Evolutionary conservation across 2,329 filamentous ascomycete genomes (phyloP).

Genomic region (Grosmannia serpens): DNA sequence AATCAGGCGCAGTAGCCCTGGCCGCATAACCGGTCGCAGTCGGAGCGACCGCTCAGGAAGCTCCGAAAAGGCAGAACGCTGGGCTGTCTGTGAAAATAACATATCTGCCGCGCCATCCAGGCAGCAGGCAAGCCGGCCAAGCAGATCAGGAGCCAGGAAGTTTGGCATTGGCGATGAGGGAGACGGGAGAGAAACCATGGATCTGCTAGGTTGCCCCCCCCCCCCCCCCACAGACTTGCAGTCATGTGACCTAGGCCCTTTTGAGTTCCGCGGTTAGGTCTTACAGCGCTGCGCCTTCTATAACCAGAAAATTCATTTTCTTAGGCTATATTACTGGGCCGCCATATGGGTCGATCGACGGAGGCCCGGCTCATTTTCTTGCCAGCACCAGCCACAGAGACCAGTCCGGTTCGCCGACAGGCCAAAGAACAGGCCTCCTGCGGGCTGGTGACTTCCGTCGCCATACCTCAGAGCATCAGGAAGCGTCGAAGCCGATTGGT

Average conservation of each 20-base stretch:
- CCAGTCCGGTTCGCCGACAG: not conserved
- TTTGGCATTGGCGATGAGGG: not conserved
- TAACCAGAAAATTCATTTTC: not conserved
- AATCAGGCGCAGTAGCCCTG: slow-evolving; percentile 7
- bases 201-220: no score
- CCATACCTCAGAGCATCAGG: not conserved
- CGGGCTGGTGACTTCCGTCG: not conserved
- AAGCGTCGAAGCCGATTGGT: not conserved
- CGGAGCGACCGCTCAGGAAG: not conserved
- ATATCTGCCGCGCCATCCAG: not conserved
- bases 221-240: no score
- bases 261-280: not conserved
- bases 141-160: no score
- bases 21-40: slow-evolving; percentile 10
- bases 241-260: no score
- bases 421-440: not conserved
- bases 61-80: slow-evolving; percentile 6
- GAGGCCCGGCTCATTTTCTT: not conserved
- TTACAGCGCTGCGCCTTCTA: not conserved
- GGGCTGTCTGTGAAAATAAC: slow-evolving; percentile 2
- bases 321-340: not conserved
- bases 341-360: not conserved
- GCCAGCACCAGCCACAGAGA: not conserved
- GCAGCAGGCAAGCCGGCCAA: not conserved
- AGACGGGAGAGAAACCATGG: no score